Base-by-base conservation (phyloP, 352 stramenopile genomes). In the Phytophthora rubi region DNA sequence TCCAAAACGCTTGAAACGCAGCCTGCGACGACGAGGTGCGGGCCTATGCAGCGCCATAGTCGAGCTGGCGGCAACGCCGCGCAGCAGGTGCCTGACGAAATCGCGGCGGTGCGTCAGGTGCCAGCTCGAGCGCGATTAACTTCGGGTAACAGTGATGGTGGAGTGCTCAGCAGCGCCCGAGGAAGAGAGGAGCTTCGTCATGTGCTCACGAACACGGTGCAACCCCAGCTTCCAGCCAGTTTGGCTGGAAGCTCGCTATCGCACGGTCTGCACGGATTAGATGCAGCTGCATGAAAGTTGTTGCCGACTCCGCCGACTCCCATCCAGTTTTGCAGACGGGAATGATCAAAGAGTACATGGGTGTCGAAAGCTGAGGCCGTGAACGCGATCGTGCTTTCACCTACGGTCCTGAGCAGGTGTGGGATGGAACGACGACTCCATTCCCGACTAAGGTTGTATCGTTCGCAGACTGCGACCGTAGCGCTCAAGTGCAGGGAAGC, bases 1-100 rank as follows among this genome's bases (percentile, higher is more conserved):
- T 12, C 4, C 49, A n/a, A 55, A 55, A 35, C 49, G 21, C 21
- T 7, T 15, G 52, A 57, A 57, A 57, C 52, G 30, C 49, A 16
- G 28, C 28, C 33, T 42, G 52, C 33, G 52, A 57, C 28, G 12
- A 16, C 49, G 44, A 23, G 0, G 44, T 32, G 23, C 48, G 48
- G 12, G 52, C 21, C 28, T 44, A 39, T 37, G 23, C 12, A 10
- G 28, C 49, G 23, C 26, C 44, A 51, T 51, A 51, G 44, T 51
- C 44, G 44, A 51, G 44, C n/a, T 51, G 16, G 44, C 6, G 6
- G 44, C 44, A 26, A 16, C 44, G 44, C 18, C 44, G 18, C 44
- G n/a, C 44, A 26, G 44, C n/a, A 10, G 44, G 16, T 51, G 6
- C 16, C 18, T 51, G n/a, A 51, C 44, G 44, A 51, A 51, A 51